phyloP scores from a whole-genome alignment of 2,329 filamentous ascomycete genomes.

The Diaporthe vaccinii region DNA sequence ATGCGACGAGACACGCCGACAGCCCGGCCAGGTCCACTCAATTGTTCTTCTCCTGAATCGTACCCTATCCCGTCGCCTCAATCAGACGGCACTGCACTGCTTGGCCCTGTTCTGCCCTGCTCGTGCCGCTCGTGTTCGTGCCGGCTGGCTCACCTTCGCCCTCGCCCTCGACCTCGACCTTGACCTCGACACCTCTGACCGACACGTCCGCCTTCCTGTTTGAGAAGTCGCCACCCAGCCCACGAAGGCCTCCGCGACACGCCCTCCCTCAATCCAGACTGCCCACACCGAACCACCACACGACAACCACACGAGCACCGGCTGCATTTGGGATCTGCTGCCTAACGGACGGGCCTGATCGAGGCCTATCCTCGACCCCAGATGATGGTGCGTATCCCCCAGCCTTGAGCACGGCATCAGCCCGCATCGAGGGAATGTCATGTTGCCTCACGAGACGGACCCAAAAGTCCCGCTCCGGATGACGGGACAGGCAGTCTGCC shows the following conservation, averaged over 20 bases:
- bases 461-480: background rate
- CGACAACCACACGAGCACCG: conserved; percentile 42
- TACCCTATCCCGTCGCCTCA: conserved; percentile 32
- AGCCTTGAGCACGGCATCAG: conserved; percentile 2
- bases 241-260: conserved; percentile 36
- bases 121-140: conserved; percentile 13
- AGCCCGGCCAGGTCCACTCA: conserved; percentile 40
- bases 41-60: conserved; percentile 42
- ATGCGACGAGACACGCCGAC: conserved; percentile 41
- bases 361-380: conserved; percentile 55
- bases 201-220: conserved; percentile 32
- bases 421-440: background rate
- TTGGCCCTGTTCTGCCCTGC: conserved; percentile 5
- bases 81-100: background rate
- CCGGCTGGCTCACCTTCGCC: conserved; percentile 22
- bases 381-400: conserved; percentile 65
- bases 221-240: conserved; percentile 36
- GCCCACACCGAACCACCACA: conserved; percentile 32
- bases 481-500: background rate
- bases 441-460: conserved; percentile 14
- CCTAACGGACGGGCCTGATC: conserved; percentile 45
- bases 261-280: conserved; percentile 18
- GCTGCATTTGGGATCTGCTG: conserved; percentile 44
- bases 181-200: conserved; percentile 31
- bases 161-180: conserved; percentile 17